phyloP scores from a whole-genome alignment of 352 stramenopile species.

The Pythium volutum region DNA sequence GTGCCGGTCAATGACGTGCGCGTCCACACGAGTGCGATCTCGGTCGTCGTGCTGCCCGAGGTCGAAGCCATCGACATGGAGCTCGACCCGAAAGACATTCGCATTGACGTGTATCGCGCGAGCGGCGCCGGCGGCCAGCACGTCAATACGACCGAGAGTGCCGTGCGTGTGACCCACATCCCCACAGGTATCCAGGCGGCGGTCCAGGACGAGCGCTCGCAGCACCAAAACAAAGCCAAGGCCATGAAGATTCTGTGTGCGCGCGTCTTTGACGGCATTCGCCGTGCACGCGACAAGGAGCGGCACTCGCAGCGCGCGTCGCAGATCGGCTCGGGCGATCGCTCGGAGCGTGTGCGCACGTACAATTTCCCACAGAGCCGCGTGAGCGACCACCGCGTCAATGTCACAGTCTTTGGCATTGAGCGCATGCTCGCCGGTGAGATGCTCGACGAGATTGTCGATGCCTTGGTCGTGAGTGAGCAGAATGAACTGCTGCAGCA shows the following conservation, averaged over 20 bases:
- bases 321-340: constrained; percentile 94
- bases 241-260: constrained; percentile 97
- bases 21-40: constrained; percentile 97
- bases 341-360: constrained; percentile 97
- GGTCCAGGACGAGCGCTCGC: constrained; percentile 94
- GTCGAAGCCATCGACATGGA: constrained; percentile 83
- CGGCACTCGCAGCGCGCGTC: constrained; percentile 62
- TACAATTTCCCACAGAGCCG: constrained; percentile 98
- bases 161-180: constrained; percentile 96
- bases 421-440: constrained; percentile 89
- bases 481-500: constrained; percentile 75
- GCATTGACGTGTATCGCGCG: constrained; percentile 96
- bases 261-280: constrained; percentile 94
- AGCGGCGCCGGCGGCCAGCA: constrained; percentile 97
- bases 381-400: constrained; percentile 95
- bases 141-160: constrained; percentile 99
- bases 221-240: constrained; percentile 98
- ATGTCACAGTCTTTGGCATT: constrained; percentile 87
- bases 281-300: constrained; percentile 54
- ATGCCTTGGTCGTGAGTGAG: constrained; percentile 71
- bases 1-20: constrained; percentile 96
- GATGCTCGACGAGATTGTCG: constrained; percentile 89
- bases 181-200: constrained; percentile 91
- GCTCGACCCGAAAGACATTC: constrained; percentile 94
- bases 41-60: constrained; percentile 96